Base-by-base conservation (phyloP, 108 stramenopile genomes). In the Skeletonema marinoi region DNA sequence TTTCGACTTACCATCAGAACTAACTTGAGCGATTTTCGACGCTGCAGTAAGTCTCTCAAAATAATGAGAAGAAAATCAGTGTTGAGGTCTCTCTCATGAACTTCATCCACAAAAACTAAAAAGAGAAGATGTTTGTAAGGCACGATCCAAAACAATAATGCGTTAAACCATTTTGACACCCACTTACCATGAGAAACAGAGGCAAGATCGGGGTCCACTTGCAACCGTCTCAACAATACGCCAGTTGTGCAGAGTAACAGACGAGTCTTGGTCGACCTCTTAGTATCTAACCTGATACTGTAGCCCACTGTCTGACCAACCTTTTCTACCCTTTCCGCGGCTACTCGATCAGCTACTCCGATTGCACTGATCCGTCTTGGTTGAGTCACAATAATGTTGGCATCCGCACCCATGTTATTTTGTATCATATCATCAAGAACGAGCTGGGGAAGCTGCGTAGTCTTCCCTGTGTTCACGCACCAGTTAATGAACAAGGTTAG, bases 61-160 rank as follows among this genome's bases (percentile, higher is more conserved):
- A 96, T 92, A 68, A 93, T 94, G 21, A 97, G 82, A 3, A 98
- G 83, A 73, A 98, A 96, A 81, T 96, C 96, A 9, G 95, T 94
- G 58, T 96, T 92, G 21, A 97, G 78, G 65, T 93, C 90, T 4
- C 96, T 78, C 69, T 96, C 96, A 68, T 98, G 97, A 30, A 75
- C 97, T 78, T 98, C 93, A 60, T 95, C 93, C 6, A 96, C 91
- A 44, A 96, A 87, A 58, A 95, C 54, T 56, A 25, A 56, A 0
- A 25, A 10, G 25, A 25, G 54, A 56, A 21, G 54, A 25, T 19
- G 3, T 6, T 56, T 25, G 54, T 46, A 16, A 46, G 44, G 11
- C 44, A 56, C 25, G 25, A 56, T 25, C 19, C 21, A 56, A 56
- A 10, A 56, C 25, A 29, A 25, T 7, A 10, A 25, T 29, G 7